These are phyloP conservation scores for Mesotaenium endlicherianum DNA, from an alignment of 139 green algal genomes.

Conservation along the genomic window DNA sequence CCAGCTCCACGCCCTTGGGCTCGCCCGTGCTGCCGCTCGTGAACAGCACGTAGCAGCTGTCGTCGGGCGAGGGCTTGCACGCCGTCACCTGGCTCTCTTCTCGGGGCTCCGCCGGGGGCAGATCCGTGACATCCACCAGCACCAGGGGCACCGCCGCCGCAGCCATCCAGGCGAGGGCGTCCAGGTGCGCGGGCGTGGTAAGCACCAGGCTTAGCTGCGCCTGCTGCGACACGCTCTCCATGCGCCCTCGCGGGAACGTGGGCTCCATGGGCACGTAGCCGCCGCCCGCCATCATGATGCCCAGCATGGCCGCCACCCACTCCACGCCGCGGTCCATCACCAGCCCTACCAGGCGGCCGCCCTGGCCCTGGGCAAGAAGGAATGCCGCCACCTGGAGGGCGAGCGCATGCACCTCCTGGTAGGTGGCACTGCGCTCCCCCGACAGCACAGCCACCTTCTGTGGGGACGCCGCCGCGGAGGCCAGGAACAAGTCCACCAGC, in stretches of 20 bases:
- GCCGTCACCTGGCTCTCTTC: neutral
- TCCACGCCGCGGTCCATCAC: neutral
- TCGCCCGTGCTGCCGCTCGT: slow-evolving; percentile 10
- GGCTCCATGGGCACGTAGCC: neutral
- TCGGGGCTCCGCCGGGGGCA: too few species aligned
- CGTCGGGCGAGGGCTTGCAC: neutral
- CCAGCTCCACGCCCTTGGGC: slow-evolving; percentile 10
- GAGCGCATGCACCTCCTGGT: too few species aligned
- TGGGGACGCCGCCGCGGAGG: too few species aligned
- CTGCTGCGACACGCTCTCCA: neutral
- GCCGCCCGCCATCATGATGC: neutral
- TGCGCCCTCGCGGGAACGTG: neutral
- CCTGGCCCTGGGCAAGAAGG: too few species aligned
- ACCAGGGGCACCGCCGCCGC: neutral
- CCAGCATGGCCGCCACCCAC: neutral
- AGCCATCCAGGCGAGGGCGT: too few species aligned
- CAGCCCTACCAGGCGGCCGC: neutral
- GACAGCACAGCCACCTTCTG: too few species aligned
- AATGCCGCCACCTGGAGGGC: too few species aligned
- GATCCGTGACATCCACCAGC: too few species aligned
- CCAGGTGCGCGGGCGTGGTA: too few species aligned
- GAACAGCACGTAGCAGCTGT: slow-evolving; percentile 10
- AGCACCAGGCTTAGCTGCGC: too few species aligned
- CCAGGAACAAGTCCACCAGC: too few species aligned
- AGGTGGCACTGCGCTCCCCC: too few species aligned